phyloP scores from a whole-genome alignment of 352 stramenopile species.

The Elongisporangium prolatum region DNA sequence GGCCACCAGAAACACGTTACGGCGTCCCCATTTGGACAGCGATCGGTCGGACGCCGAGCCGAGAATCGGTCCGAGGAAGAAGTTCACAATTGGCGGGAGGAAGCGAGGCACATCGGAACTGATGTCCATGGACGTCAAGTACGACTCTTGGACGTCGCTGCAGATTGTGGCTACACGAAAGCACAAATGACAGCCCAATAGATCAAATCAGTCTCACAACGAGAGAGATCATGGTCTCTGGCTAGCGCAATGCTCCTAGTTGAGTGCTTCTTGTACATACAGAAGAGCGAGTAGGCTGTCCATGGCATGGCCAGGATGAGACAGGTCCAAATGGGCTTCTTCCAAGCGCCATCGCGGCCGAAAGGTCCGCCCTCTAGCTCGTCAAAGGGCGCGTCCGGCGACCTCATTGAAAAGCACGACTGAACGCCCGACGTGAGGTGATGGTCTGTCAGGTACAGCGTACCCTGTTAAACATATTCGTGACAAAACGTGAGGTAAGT shows the following conservation, averaged over 20 bases:
- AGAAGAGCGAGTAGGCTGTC: conserved; percentile 64
- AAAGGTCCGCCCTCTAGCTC: too few species aligned
- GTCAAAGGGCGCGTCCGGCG: too few species aligned
- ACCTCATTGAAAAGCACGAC: too few species aligned
- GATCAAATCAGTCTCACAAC: conserved; percentile 2
- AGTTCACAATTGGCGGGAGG: conserved; percentile 49
- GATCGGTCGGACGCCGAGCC: conserved; percentile 68
- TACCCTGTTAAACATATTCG: too few species aligned
- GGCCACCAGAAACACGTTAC: conserved; percentile 60
- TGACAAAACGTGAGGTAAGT: too few species aligned
- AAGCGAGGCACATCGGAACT: conserved; percentile 54
- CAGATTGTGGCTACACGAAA: conserved; percentile 57
- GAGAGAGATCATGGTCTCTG: not conserved
- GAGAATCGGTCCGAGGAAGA: conserved; percentile 68
- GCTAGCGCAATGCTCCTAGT: not conserved
- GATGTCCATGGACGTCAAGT: conserved; percentile 71
- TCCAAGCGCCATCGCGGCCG: too few species aligned
- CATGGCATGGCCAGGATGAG: conserved; percentile 72
- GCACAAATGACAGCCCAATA: not conserved
- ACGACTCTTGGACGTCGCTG: conserved; percentile 56
- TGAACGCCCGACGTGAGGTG: too few species aligned
- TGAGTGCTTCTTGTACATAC: conserved; percentile 23
- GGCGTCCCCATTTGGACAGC: conserved; percentile 61
- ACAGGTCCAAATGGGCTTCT: conserved; percentile 27
- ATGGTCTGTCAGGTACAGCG: too few species aligned